phyloP scores from a whole-genome alignment of 371 early-diverging fungal species.

The Mucor mucedo region DNA sequence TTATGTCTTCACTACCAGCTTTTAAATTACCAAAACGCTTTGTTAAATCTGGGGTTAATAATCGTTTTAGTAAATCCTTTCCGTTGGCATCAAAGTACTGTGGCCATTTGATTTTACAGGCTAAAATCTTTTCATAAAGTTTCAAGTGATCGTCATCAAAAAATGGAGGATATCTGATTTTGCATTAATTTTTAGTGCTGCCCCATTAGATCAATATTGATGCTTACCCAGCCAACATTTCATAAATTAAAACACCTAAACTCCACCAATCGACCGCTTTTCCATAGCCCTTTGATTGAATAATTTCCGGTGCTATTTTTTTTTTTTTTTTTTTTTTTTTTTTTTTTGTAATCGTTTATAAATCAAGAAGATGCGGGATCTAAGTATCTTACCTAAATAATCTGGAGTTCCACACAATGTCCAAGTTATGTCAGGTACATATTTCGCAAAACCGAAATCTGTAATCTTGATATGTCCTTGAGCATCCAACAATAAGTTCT shows the following conservation, averaged over 20 bases:
- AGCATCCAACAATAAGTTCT: constrained; percentile 84
- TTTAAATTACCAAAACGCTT: constrained; percentile 90
- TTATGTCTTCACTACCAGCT: constrained; percentile 88
- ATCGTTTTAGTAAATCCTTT: constrained; percentile 85
- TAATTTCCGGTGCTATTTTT: constrained; percentile 89
- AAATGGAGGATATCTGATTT: constrained; percentile 87
- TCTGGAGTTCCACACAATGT: constrained; percentile 99
- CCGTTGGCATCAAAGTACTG: constrained; percentile 86
- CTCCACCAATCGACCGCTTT: constrained; percentile 98
- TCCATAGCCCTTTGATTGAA: constrained; percentile 94
- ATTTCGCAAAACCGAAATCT: constrained; percentile 98
- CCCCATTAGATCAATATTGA: neutral
- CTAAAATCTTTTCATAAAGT: constrained; percentile 92
- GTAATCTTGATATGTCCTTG: constrained; percentile 97
- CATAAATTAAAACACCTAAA: constrained; percentile 94
- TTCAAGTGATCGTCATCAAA: constrained; percentile 93
- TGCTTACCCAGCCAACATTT: constrained; percentile 81
- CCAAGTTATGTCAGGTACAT: constrained; percentile 92
- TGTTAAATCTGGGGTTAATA: constrained; percentile 84
- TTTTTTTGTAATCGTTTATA: no score
- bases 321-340: no score
- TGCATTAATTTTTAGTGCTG: neutral
- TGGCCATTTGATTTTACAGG: constrained; percentile 85
- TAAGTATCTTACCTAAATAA: constrained; percentile 67
- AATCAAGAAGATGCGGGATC: no score